Base-by-base conservation (phyloP, 1,139 yeast genomes). In the Eremothecium sinecaudum region DNA sequence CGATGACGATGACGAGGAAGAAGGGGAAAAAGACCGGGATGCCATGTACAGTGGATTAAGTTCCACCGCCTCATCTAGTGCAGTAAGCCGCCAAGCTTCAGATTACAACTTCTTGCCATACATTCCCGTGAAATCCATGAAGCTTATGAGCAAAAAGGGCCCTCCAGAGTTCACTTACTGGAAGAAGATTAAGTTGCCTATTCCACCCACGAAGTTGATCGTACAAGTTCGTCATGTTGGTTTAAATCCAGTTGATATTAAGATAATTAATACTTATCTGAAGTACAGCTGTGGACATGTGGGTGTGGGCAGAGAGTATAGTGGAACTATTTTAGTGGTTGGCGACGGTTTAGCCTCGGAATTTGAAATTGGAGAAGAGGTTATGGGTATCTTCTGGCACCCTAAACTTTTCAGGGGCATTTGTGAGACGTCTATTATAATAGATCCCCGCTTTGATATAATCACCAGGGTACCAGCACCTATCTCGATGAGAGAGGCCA, bases 251-350 rank as follows among this genome's bases (percentile, higher is more conserved):
- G 65, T 79, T 28, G 94, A 82, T 53, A 43, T 70, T 35, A 61
- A 76, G 35, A 48, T 77, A 31, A 62, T 66, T 46, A 62, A 66
- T 39, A 50, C 62, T 38, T 47, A 58, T 58, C 37, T 61, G 49
- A 25, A 50, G 42, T 48, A 57, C 47, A 44, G 62, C 59, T 50
- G 58, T 57, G 40, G 62, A 51, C 64, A 63, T 24, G 69, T 72
- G 36, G 84, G 83, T 6, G 49, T 77, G 19, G 87, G 90, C 3
- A 63, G 73, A 39, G 94, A 82, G 48, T 81, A 70, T 47, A 58
- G 79, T 9, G 94, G 94, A 23, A 61, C 62, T 1, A 64, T 82
- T 22, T 68, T 67, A 2, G 66, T 73, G 23, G 73, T 77, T 31
- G 92, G 93, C 7, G 53, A 57, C 1, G 51, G 56, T 4, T 56